These are phyloP conservation scores for Talinum fruticosum DNA, from an alignment of 148 eudicot genomes.

Conservation along the genomic window DNA sequence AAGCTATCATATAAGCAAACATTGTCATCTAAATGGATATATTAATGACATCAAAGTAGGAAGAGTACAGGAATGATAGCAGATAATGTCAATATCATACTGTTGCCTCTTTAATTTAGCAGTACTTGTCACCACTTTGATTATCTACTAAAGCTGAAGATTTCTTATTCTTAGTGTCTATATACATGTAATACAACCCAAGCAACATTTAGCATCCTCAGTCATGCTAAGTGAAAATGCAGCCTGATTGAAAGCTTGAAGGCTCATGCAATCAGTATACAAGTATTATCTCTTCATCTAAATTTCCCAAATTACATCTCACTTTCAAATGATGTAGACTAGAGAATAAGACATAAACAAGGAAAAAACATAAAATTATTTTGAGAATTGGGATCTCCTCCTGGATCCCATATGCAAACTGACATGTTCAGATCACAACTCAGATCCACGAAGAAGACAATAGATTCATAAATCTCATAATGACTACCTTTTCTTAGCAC, in stretches of 20 bases:
- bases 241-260: background rate
- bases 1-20: background rate
- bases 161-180: slow-evolving; percentile 52
- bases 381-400: background rate
- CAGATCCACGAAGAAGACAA: background rate
- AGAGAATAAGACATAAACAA: background rate
- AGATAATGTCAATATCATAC: background rate
- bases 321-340: background rate
- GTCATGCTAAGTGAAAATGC: background rate
- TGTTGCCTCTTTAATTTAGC: slow-evolving; percentile 1
- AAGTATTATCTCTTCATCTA: background rate
- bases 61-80: background rate
- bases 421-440: too few species aligned
- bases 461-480: background rate
- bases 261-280: background rate
- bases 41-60: background rate
- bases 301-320: background rate
- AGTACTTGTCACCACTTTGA: slow-evolving; percentile 47
- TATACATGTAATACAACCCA: background rate
- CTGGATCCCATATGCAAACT: background rate
- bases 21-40: background rate
- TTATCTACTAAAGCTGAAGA: slow-evolving; percentile 47
- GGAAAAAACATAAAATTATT: background rate
- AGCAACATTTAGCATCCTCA: background rate
- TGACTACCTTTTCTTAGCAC: too few species aligned